Evolutionary conservation across 2,329 filamentous ascomycete species (phyloP), one percentile per base, ranked within the genome.

Genomic region (Trichophyton simii): DNA sequence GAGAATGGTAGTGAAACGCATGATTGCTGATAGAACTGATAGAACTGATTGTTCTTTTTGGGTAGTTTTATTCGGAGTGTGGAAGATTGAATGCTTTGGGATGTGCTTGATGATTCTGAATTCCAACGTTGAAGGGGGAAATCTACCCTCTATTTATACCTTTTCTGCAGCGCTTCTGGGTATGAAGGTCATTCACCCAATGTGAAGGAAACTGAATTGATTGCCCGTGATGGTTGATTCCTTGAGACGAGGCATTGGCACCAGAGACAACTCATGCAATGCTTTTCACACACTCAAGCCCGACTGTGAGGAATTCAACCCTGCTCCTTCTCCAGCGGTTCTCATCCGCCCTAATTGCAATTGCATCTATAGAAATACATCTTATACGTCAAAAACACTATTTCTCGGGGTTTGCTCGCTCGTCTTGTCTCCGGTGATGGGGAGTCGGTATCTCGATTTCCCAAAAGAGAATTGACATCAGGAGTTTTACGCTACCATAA

Each of bases 1-100:
- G 55, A 61, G 57, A 44, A 63, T 36, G 55, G 54, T 50, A 38
- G 59, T 54, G 41, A 63, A 59, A 38, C 59, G 59, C 62, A 63
- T 63, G 48, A 61, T 63, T 28, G 18, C 20, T 44, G 46, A 25
- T 52, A 13, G 20, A 28, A 31, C 22, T 36, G 42, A 34, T 59
- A 28, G 20, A 13, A 50, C 13, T 34, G 42, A 31, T 55, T 55
- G n/a, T 52, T 28, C 41, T 44, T n/a, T n/a, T 52, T 3, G 20
- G 20, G 5, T 7, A 3, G 20, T 28, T 28, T 28, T 52, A 3
- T 3, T 15, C 6, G 7, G 22, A 52, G 11, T 31, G 11, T 38
- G 2, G 46, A 52, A 15, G 46, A 15, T 52, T 22, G 46, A 52
- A 28, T 52, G 46, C 20, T 48, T 48, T 48, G 44, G 28, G 41